Conservation (phyloP, 2,329 filamentous ascomycete species). For the Curvularia verruculosa region DNA sequence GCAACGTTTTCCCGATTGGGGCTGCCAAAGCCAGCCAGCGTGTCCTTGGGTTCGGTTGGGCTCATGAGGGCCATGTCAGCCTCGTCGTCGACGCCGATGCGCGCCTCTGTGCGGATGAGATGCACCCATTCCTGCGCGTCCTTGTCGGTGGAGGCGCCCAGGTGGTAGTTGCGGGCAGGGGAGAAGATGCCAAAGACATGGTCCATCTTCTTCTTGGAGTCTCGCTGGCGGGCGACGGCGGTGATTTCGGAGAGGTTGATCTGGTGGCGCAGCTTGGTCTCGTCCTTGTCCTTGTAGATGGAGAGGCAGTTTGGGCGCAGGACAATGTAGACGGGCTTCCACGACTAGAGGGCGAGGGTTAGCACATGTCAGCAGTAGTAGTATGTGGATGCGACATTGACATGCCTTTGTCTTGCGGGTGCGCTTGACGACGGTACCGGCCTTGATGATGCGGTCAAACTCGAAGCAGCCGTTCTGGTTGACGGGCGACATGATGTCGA, state of each 20-base stretch:
- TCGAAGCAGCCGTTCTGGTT: constrained; percentile 96
- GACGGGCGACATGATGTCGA: constrained; percentile 79
- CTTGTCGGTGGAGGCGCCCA: constrained; percentile 74
- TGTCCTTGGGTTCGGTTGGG: constrained; percentile 61
- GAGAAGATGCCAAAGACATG: constrained; percentile 94
- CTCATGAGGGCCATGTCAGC: constrained; percentile 79
- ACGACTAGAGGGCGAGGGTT: constrained; percentile 65
- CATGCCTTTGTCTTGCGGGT: constrained; percentile 78
- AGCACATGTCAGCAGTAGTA: constrained; percentile 8
- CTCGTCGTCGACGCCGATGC: constrained; percentile 81
- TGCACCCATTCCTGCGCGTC: constrained; percentile 89
- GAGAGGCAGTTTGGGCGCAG: constrained; percentile 88
- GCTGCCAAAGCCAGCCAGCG: constrained; percentile 52
- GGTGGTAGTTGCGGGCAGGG: constrained; percentile 86
- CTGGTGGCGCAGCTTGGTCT: constrained; percentile 87
- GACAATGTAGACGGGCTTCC: constrained; percentile 89
- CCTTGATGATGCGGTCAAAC: constrained; percentile 91
- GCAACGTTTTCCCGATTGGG: constrained; percentile 36
- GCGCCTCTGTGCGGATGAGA: constrained; percentile 76
- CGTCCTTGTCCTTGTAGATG: constrained; percentile 90
- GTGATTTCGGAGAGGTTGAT: constrained; percentile 89
- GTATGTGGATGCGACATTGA: not conserved
- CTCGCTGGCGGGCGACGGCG: constrained; percentile 85
- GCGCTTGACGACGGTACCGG: constrained; percentile 83
- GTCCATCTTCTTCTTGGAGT: constrained; percentile 83